Base-by-base conservation (phyloP, 805 yeast species). In the Tetrapisispora nanseiensis region DNA sequence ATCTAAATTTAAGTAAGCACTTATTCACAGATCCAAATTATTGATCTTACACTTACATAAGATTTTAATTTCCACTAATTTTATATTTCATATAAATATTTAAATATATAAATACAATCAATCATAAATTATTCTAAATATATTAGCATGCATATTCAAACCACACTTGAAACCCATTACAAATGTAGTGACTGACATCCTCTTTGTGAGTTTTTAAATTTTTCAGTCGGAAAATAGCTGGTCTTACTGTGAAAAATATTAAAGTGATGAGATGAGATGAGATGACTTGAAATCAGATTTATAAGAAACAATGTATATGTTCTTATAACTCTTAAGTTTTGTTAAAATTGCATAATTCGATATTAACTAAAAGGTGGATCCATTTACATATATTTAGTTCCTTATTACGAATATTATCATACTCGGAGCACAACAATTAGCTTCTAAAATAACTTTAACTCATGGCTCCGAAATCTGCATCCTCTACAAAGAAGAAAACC, bases 401-500 rank as follows among this genome's bases (percentile, higher is more conserved):
- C 27, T 8, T 11, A 24, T 24, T 24, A 11, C 27, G 8, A 8
- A 8, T 24, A 8, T 24, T 11, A 24, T 24, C 11, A 24, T 11
- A 8, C 11, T 24, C 27, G 8, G 27, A 8, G 8, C 30, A 27
- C 9, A 27, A 24, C 11, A 24, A 8, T 11, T 24, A 11, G 11
- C 10, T 11, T 11, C 8, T 24, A 32, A 19, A 18, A 18, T 4
- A 3, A 16, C 26, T 19, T 12, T 15, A 21, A 28, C 7, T 13
- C 2, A 39, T 39, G 42, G 37, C 42, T 27, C 58, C 64, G 13
- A 61, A 59, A 43, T 38, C 59, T 6, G 42, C 55, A 30, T 27
- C 55, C 7, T 18, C 60, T 19, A 48, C 48, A 16, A 33, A 61
- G 7, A 60, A 59, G 47, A 63, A 62, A 49, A 26, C 54, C 3